Evolutionary conservation across 2,329 filamentous ascomycete species (phyloP).

Genomic region (Nectriaceae sp.): DNA sequence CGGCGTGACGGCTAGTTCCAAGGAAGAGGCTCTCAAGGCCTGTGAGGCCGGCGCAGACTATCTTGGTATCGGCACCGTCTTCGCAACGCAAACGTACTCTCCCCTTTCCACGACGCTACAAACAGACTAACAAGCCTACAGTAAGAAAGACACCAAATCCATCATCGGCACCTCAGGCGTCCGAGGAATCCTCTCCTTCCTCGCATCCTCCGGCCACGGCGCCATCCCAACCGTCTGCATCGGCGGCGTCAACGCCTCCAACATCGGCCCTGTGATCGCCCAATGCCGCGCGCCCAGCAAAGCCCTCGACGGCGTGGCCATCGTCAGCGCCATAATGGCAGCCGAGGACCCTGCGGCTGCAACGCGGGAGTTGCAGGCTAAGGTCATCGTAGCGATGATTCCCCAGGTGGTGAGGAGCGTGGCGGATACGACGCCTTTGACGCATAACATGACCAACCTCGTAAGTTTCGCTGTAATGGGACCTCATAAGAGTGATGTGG

Average conservation of each 20-base stretch:
- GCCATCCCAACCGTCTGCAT: conserved; percentile 75
- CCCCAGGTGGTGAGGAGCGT: conserved; percentile 60
- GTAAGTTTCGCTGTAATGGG: conserved; percentile 46
- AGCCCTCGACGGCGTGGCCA: conserved; percentile 75
- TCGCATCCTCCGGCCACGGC: conserved; percentile 50
- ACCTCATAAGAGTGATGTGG: too few species aligned
- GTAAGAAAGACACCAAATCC: conserved; percentile 81
- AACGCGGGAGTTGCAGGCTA: conserved; percentile 55
- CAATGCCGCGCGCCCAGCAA: conserved; percentile 62
- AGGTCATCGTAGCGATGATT: conserved; percentile 51
- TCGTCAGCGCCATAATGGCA: conserved; percentile 87
- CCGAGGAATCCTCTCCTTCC: conserved; percentile 52
- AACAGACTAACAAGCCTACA: conserved; percentile 32
- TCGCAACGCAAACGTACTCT: conserved; percentile 74
- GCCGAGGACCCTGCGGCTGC: conserved; percentile 67
- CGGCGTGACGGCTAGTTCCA: conserved; percentile 79
- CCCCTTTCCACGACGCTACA: conserved; percentile 5
- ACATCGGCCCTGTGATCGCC: conserved; percentile 72
- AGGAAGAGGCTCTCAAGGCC: conserved; percentile 72
- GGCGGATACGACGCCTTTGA: conserved; percentile 66
- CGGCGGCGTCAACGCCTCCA: conserved; percentile 80
- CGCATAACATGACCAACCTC: conserved; percentile 96
- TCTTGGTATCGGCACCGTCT: conserved; percentile 87
- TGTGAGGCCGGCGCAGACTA: conserved; percentile 82
- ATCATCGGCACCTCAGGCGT: conserved; percentile 60